Evolutionary conservation across 257 asterid species (phyloP).

Genomic region (Schizonepeta tenuifolia): DNA sequence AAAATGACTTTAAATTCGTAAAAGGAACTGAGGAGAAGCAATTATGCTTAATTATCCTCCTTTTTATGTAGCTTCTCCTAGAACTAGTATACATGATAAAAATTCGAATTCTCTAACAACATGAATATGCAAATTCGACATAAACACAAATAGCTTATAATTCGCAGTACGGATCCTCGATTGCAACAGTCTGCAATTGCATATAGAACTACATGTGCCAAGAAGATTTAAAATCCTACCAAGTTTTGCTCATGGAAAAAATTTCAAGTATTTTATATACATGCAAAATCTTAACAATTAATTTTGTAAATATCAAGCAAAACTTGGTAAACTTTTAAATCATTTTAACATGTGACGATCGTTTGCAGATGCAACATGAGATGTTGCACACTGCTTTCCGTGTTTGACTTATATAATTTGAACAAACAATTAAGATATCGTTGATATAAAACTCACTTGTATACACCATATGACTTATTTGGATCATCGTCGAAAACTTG

Average conservation of each 20-base stretch:
- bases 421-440: slow-evolving; percentile 21
- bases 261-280: too few relatives aligned
- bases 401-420: background rate
- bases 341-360: too few relatives aligned
- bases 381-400: too few relatives aligned
- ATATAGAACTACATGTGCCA: too few relatives aligned
- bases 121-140: slow-evolving; percentile 6
- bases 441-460: slow-evolving; percentile 28
- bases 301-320: too few relatives aligned
- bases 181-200: too few relatives aligned
- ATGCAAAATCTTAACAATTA: too few relatives aligned
- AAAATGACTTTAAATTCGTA: background rate
- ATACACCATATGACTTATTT: slow-evolving; percentile 19
- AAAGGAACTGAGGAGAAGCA: slow-evolving; percentile 15
- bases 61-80: too few relatives aligned
- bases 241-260: too few relatives aligned
- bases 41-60: slow-evolving; percentile 16
- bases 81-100: background rate
- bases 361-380: too few relatives aligned
- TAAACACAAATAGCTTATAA: background rate
- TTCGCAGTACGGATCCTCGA: background rate
- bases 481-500: background rate
- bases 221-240: too few relatives aligned
- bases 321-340: too few relatives aligned
- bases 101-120: background rate